These are phyloP conservation scores for Veloboletus limbatus DNA, from an alignment of 1,284 basidiomycete genomes.

Conservation along the genomic window DNA sequence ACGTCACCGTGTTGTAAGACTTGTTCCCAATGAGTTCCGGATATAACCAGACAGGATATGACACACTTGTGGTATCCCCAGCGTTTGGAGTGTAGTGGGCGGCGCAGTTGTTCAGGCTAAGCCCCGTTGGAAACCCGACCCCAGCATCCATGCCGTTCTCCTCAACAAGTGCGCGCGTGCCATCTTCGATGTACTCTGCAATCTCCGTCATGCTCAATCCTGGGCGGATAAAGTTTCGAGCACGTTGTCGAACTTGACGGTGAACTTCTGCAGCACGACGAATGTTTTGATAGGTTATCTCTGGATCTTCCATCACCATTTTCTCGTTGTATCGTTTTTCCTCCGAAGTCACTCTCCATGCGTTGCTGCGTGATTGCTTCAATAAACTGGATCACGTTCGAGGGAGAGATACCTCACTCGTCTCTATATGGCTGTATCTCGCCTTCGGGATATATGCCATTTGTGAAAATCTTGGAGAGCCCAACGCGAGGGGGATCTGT, in stretches of 20 bases:
- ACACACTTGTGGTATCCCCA: constrained; percentile 82
- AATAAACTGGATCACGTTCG: constrained; percentile 1
- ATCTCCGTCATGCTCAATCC: constrained; percentile 97
- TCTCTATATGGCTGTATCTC: constrained; percentile 91
- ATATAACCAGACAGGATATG: constrained; percentile 6
- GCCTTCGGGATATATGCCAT: constrained; percentile 86
- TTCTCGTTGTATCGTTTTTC: constrained; percentile 88
- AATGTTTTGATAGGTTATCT: constrained; percentile 84
- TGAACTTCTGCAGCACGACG: constrained; percentile 96
- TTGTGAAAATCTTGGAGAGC: constrained; percentile 86
- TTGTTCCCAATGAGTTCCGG: constrained; percentile 30
- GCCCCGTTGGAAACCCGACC: constrained; percentile 95
- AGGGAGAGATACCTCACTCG: constrained; percentile 54
- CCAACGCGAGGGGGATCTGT: constrained; percentile 93
- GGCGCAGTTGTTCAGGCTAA: constrained; percentile 92
- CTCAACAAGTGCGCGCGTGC: constrained; percentile 87
- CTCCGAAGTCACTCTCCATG: constrained; percentile 85
- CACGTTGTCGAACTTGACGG: constrained; percentile 85
- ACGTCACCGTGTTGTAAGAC: constrained; percentile 86
- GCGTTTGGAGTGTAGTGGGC: constrained; percentile 98
- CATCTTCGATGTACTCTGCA: constrained; percentile 91
- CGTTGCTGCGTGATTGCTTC: constrained; percentile 53
- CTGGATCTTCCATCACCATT: constrained; percentile 73
- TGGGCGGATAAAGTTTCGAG: constrained; percentile 81
- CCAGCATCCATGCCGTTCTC: constrained; percentile 85